phyloP scores from a whole-genome alignment of 169 alveolate genomes.

The Plasmodium chabaudi region DNA sequence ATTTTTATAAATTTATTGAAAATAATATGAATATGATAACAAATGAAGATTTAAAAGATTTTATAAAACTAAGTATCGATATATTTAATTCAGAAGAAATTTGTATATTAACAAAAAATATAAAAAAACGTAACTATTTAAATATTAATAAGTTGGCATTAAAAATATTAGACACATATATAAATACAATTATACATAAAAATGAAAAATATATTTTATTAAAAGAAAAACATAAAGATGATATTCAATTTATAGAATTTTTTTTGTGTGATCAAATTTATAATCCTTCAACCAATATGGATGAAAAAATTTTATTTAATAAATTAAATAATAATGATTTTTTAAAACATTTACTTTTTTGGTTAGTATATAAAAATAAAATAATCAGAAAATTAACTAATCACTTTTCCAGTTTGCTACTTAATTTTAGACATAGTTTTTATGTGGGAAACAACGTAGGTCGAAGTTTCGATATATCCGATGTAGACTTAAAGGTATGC shows the following conservation, averaged over 20 bases:
- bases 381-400: not conserved
- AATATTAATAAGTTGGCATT: slow-evolving; percentile 17
- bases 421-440: slow-evolving; percentile 22
- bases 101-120: slow-evolving; percentile 2
- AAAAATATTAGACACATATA: slow-evolving; percentile 20
- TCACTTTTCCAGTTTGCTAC: slow-evolving; percentile 8
- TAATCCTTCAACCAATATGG: not conserved
- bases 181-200: slow-evolving; percentile 15
- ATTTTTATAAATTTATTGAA: not conserved
- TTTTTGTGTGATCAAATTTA: slow-evolving; percentile 20
- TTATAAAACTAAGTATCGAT: slow-evolving; percentile 3
- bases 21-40: not conserved
- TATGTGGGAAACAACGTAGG: slow-evolving; percentile 57
- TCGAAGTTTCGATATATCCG: slow-evolving; percentile 26
- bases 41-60: slow-evolving; percentile 5
- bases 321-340: slow-evolving; percentile 8
- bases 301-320: not conserved
- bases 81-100: not conserved
- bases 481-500: slow-evolving; percentile 31
- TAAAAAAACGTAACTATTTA: slow-evolving; percentile 1
- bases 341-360: slow-evolving; percentile 1
- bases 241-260: not conserved
- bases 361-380: slow-evolving; percentile 31
- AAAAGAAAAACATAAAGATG: not conserved
- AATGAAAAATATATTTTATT: not conserved